Evolutionary conservation across 345 rosid genomes (phyloP), one percentile per base, ranked within the genome.

Genomic region (Tarenaya hassleriana): DNA sequence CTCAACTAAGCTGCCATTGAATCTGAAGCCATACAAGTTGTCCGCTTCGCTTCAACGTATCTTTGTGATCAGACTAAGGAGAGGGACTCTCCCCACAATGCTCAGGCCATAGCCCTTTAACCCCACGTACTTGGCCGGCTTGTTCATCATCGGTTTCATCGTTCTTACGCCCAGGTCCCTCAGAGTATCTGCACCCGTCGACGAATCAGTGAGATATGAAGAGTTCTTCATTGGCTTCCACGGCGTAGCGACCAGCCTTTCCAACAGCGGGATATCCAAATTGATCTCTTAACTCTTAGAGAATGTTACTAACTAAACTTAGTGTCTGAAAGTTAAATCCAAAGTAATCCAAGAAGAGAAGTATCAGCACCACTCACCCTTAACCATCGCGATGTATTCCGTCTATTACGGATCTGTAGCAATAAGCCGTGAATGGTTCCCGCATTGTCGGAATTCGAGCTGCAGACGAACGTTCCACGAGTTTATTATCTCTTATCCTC

Each of bases 311-410:
- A 51, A 19, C 9, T 34, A 35, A 53, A 24, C 10, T 9, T 18
- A 51, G 24, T 14, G 16, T 49, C 40, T 42, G 13, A 34, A 41
- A 15, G 9, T 19, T 32, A 21, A 55, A 34, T 6, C 34, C 19
- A 5, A n/a, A n/a, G n/a, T n/a, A n/a, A n/a, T n/a, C n/a, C 12
- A 20, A 58, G 37, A 44, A 5, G 50, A 27, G 4, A 7, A 34
- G 34, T 19, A 10, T 1, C 16, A 45, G 10, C 44, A 31, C 16
- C 52, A 38, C 83, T 75, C 57, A 91, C 98, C n/a, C 96, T 87
- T 91, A 56, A 87, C 98, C 96, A 91, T 91, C 10, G 98, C 98
- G 61, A 91, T 78, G 73, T 91, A 82, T 91, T 44, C 92, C 96
- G 65, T 91, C 98, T 55, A 91, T n/a, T 44, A 73, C 61, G 4